phyloP scores from a whole-genome alignment of 1,284 basidiomycete genomes.

The Tylopilus orsonianus region DNA sequence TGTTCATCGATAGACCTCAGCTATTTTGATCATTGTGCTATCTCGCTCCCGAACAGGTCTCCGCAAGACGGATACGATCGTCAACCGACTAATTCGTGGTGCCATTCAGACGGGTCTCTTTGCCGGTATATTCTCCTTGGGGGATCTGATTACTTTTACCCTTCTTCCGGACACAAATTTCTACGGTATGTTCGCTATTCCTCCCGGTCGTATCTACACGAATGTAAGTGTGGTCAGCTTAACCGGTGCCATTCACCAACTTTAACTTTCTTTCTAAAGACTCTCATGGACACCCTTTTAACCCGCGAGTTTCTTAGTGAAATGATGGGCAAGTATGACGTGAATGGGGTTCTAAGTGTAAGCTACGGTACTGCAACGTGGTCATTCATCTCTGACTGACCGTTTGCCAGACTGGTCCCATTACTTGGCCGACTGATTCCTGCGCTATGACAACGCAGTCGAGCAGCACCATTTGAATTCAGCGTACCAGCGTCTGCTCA shows the following conservation, averaged over 20 bases:
- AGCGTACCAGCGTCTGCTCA: too few relatives aligned
- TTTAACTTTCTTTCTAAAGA: constrained; percentile 5
- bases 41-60: constrained; percentile 44
- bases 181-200: constrained; percentile 34
- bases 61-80: constrained; percentile 43
- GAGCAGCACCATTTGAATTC: too few relatives aligned
- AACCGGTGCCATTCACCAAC: neutral
- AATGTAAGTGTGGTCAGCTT: constrained; percentile 25
- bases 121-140: constrained; percentile 43
- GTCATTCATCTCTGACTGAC: too few relatives aligned
- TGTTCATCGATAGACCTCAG: constrained; percentile 11
- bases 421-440: too few relatives aligned
- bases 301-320: constrained; percentile 10
- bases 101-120: constrained; percentile 50
- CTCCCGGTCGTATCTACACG: constrained; percentile 37
- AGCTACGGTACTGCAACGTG: too few relatives aligned
- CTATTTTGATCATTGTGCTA: constrained; percentile 37
- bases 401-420: too few relatives aligned
- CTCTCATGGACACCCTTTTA: constrained; percentile 17
- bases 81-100: constrained; percentile 47
- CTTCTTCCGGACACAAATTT: constrained; percentile 25
- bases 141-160: constrained; percentile 42
- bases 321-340: too few relatives aligned
- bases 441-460: too few relatives aligned
- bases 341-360: too few relatives aligned